Base-by-base conservation (phyloP, 257 asterid species). In the Fraxinus anomala region DNA sequence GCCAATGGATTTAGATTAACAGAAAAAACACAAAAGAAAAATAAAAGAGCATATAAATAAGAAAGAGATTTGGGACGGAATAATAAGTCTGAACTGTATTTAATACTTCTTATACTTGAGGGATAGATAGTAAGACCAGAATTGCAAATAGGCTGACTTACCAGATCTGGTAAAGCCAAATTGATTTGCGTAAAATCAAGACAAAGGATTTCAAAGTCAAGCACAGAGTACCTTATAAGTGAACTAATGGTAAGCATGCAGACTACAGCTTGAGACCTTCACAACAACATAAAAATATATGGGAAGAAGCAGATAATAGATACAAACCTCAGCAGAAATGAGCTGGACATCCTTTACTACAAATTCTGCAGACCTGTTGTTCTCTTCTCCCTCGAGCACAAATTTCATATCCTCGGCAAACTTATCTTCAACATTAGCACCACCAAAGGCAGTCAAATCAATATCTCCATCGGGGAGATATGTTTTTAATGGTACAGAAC, bases 391-490 rank as follows among this genome's bases (percentile, higher is more conserved):
- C 84, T 89, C 88, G 66, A 96, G 94, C 51, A 90, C 79, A 73
- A 88, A 77, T 79, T 81, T 88, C 84, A 93, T 84, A 67, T 89
- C 90, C 49, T 87, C 79, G 6, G 81, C 95, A 81, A 92, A 80
- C 37, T 72, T 73, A 56, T 93, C 97, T 87, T 93, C 99, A 10
- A 77, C 56, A 76, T 80, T 81, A 73, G 83, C 77, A 73, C 90
- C 91, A 75, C 92, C 90, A 79, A 96, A 89, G 68, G 88, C 89
- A 70, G 99, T 93, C 81, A 96, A 85, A 80, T 96, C 99, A 72
- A 96, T 93, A 82, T 96, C 99, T 82, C 99, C 99, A 82, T 93
- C 98, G 1, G 99, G 98, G 73, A 96, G 97, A 85, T 91, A 96
- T 37, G 97, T 96, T 86, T 89, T 96, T 74, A 96, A 81, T 24